A percentile compares a stretch with the other conserved stretches of the same genome.
Conservation (phyloP, 75 land plant genomes). For the Ceratopteris richardii region DNA sequence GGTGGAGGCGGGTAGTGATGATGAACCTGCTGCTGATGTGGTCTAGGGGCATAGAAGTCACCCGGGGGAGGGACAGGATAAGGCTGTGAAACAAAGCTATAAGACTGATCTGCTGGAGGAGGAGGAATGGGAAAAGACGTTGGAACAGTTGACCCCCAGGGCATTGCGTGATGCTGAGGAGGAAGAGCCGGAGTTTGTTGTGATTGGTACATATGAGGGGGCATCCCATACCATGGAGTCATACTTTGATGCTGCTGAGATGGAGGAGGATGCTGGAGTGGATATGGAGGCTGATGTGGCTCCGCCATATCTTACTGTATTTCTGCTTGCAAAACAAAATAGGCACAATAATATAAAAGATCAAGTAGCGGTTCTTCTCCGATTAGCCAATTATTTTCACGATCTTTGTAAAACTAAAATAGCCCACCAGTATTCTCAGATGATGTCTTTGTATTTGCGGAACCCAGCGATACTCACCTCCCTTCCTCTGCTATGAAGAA, state of each 20-base stretch:
- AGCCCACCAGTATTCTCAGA: not conserved
- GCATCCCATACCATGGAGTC: not conserved
- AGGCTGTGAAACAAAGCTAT: not conserved
- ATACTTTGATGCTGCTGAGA: constrained; percentile 5
- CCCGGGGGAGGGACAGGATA: not conserved
- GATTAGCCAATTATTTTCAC: not conserved
- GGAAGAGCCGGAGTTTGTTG: not conserved
- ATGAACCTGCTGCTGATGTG: constrained; percentile 3
- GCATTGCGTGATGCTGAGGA: not conserved
- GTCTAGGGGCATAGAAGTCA: not conserved
- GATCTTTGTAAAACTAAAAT: not conserved
- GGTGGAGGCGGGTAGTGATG: constrained; percentile 4
- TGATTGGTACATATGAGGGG: not conserved
- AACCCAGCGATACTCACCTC: too few relatives aligned
- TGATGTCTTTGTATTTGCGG: too few relatives aligned
- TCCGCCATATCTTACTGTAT: not conserved
- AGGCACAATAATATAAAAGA: not conserved
- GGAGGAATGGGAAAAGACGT: not conserved
- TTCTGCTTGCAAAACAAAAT: not conserved
- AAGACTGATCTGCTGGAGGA: not conserved
- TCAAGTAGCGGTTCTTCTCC: not conserved
- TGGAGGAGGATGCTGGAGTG: constrained; percentile 6
- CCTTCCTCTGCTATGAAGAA: too few relatives aligned
- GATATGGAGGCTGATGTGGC: too few relatives aligned
- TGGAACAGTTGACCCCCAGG: not conserved